Percentiles rank a stretch among this genome's conserved stretches.
phyloP scores from a whole-genome alignment of 78 protist species.

The Thecamonas trahens region DNA sequence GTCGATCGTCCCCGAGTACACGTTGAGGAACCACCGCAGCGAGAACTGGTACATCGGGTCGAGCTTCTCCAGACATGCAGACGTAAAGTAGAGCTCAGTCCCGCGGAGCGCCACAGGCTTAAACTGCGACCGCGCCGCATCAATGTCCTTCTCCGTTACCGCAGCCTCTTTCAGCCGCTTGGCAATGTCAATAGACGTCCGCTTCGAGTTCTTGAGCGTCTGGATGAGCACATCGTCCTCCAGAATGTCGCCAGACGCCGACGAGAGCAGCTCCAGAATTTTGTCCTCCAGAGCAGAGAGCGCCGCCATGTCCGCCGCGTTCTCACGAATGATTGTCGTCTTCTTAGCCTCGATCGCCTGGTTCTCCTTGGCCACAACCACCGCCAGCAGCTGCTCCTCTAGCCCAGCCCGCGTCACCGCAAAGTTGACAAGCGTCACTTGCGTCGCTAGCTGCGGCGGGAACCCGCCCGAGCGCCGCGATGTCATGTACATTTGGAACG shows the following conservation, averaged over 20 bases:
- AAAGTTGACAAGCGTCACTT: constrained; percentile 50
- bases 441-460: constrained; percentile 29
- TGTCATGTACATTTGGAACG: constrained; percentile 61
- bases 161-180: constrained; percentile 22
- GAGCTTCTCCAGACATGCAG: constrained; percentile 17
- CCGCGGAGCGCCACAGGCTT: constrained; percentile 50
- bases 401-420: constrained; percentile 40
- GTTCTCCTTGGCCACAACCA: constrained; percentile 59
- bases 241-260: constrained; percentile 52
- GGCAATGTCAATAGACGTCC: constrained; percentile 12
- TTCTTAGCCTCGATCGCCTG: constrained; percentile 68
- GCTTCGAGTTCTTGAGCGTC: constrained; percentile 20
- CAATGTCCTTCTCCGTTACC: constrained; percentile 50
- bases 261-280: constrained; percentile 48
- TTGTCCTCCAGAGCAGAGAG: constrained; percentile 56
- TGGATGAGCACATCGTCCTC: constrained; percentile 52
- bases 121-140: constrained; percentile 40
- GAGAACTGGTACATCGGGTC: constrained; percentile 66
- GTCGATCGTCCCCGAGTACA: constrained; percentile 2
- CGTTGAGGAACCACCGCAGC: constrained; percentile 33
- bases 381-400: constrained; percentile 56
- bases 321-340: constrained; percentile 35
- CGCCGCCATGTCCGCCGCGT: constrained; percentile 16
- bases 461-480: no score
- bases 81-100: constrained; percentile 62